phyloP scores from a whole-genome alignment of 2,329 filamentous ascomycete species.

The Penicillium sp. region DNA sequence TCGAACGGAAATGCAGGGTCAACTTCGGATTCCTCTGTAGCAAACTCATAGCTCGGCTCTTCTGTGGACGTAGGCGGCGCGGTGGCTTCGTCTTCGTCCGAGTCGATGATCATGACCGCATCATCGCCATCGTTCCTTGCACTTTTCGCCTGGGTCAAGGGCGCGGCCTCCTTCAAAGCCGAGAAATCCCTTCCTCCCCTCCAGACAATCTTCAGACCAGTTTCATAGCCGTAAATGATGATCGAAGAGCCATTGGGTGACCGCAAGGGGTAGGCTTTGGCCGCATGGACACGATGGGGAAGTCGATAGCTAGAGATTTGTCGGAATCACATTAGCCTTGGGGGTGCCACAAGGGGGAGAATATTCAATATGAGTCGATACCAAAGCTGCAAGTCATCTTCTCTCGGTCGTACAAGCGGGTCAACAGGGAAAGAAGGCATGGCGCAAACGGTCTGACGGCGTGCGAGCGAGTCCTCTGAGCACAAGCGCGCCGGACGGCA shows the following conservation, averaged over 20 bases:
- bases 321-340: conserved; percentile 14
- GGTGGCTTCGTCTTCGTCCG: conserved; percentile 56
- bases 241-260: conserved; percentile 65
- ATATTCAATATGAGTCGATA: conserved; percentile 22
- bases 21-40: conserved; percentile 59
- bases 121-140: conserved; percentile 40
- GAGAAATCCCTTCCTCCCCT: conserved; percentile 59
- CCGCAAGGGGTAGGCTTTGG: conserved; percentile 61
- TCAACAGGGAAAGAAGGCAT: conserved; percentile 44
- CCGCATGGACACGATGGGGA: conserved; percentile 59
- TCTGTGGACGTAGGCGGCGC: conserved; percentile 31
- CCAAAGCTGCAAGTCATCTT: conserved; percentile 50
- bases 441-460: conserved; percentile 19
- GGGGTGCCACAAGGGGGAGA: conserved; percentile 1
- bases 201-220: conserved; percentile 63
- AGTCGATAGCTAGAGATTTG: conserved; percentile 59
- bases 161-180: conserved; percentile 28
- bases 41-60: conserved; percentile 47
- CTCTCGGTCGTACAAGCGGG: conserved; percentile 44
- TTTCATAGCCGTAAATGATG: conserved; percentile 62
- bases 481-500: conserved; percentile 26
- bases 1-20: conserved; percentile 60
- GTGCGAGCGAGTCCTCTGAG: conserved; percentile 17
- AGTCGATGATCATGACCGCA: conserved; percentile 59
- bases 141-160: conserved; percentile 31